Percentiles rank a stretch among this genome's conserved stretches.
These are phyloP conservation scores for Triticum timopheevii DNA, from an alignment of 176 grass and related monocot species.

Conservation along the genomic window DNA sequence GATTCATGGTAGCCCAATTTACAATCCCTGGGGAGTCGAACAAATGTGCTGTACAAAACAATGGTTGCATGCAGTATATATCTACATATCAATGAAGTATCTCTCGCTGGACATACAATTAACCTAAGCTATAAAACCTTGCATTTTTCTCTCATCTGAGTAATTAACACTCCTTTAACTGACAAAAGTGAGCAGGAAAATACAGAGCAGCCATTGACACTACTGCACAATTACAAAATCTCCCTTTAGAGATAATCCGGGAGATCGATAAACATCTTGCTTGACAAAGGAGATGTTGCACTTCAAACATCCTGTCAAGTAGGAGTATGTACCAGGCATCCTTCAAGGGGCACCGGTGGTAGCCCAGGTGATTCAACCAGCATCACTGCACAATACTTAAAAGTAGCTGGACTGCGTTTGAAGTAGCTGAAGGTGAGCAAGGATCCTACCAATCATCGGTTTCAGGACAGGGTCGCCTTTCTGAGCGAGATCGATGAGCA, in stretches of 20 bases:
- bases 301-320: neutral
- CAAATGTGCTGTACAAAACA: slow-evolving; percentile 14
- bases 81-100: neutral
- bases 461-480: slow-evolving; percentile 61
- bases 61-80: neutral
- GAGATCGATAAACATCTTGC: neutral
- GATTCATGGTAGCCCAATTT: neutral
- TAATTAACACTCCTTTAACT: neutral
- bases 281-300: neutral
- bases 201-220: too few relatives aligned
- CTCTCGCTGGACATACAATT: neutral
- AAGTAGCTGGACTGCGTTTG: slow-evolving; percentile 90
- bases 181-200: neutral
- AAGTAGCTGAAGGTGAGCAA: slow-evolving; percentile 82
- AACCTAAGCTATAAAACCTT: neutral
- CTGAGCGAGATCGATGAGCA: slow-evolving; percentile 81
- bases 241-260: neutral
- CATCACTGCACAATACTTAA: slow-evolving; percentile 17
- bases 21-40: neutral
- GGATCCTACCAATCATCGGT: slow-evolving; percentile 81
- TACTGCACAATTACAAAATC: neutral
- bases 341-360: neutral
- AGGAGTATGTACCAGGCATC: neutral
- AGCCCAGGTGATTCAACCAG: neutral
- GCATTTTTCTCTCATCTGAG: neutral